Conservation (phyloP, 495 filamentous ascomycete species). For the Podospora australis region DNA sequence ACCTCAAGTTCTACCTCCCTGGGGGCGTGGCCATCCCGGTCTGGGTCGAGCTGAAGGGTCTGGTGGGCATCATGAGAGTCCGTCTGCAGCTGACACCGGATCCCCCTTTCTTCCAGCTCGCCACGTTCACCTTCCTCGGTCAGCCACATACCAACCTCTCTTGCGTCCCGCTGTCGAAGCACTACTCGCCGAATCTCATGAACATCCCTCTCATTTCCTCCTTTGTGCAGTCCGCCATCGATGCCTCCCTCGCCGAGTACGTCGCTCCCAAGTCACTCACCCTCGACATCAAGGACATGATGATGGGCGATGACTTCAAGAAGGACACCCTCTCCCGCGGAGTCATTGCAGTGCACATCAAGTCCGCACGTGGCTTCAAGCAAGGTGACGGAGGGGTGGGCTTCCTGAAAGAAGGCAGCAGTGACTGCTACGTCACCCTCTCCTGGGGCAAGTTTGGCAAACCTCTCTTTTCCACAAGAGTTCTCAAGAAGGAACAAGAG, state of each 20-base stretch:
- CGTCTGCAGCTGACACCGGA: slow-evolving; percentile 64
- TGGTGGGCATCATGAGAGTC: slow-evolving; percentile 58
- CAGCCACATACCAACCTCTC: slow-evolving; percentile 65
- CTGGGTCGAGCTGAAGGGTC: slow-evolving; percentile 64
- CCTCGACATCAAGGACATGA: slow-evolving; percentile 65
- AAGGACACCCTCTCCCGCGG: slow-evolving; percentile 60
- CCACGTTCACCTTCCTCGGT: slow-evolving; percentile 68
- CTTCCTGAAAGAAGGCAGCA: slow-evolving; percentile 52
- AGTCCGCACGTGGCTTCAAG: slow-evolving; percentile 58
- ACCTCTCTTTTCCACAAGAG: slow-evolving; percentile 54
- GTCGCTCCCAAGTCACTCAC: slow-evolving; percentile 69
- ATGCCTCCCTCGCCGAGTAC: slow-evolving; percentile 63
- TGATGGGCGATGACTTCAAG: slow-evolving; percentile 70
- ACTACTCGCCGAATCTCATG: slow-evolving; percentile 63
- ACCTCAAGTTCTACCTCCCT: slow-evolving; percentile 61
- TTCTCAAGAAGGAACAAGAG: slow-evolving; percentile 56
- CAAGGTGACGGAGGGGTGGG: slow-evolving; percentile 55
- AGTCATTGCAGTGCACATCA: slow-evolving; percentile 58
- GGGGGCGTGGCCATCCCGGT: slow-evolving; percentile 54
- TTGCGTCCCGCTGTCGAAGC: slow-evolving; percentile 59
- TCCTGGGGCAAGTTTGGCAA: slow-evolving; percentile 74
- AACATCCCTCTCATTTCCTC: slow-evolving; percentile 63
- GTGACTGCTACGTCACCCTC: slow-evolving; percentile 63
- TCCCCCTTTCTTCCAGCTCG: slow-evolving; percentile 64
- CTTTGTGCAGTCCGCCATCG: slow-evolving; percentile 66